Conservation (phyloP, 345 rosid genomes). For the Citrus australasica region DNA sequence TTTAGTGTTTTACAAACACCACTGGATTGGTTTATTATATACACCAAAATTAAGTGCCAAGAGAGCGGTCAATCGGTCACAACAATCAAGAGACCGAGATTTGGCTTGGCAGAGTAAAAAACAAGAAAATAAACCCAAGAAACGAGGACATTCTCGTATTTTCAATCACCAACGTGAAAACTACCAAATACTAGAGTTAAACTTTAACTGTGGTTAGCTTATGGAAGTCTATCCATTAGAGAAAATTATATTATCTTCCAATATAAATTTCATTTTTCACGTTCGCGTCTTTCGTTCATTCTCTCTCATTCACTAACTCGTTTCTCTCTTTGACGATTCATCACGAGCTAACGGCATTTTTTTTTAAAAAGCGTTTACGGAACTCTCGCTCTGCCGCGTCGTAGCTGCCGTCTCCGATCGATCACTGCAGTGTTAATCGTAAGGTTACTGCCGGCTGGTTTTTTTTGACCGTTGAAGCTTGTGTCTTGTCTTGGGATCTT, state of each 20-base stretch:
- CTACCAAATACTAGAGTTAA: constrained; percentile 27
- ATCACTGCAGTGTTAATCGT: neutral
- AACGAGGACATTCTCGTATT: constrained; percentile 12
- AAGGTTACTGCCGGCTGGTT: neutral
- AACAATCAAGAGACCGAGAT: neutral
- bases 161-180: neutral
- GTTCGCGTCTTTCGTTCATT: neutral
- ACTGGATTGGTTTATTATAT: too few relatives aligned
- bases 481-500: neutral
- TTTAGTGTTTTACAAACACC: too few relatives aligned
- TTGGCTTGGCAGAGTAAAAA: neutral
- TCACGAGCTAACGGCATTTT: neutral
- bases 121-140: neutral
- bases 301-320: neutral
- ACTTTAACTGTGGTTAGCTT: constrained; percentile 20
- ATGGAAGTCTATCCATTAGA: constrained; percentile 6
- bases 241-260: neutral
- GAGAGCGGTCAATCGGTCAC: neutral
- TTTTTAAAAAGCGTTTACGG: neutral
- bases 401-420: constrained; percentile 1
- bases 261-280: neutral
- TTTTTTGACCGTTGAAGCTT: neutral
- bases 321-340: neutral
- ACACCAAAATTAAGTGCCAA: neutral
- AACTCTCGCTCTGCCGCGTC: neutral